Percentiles rank a stretch among this genome's conserved stretches.
phyloP scores from a whole-genome alignment of 2,329 filamentous ascomycete genomes.

The Plenodomus lindquistii region DNA sequence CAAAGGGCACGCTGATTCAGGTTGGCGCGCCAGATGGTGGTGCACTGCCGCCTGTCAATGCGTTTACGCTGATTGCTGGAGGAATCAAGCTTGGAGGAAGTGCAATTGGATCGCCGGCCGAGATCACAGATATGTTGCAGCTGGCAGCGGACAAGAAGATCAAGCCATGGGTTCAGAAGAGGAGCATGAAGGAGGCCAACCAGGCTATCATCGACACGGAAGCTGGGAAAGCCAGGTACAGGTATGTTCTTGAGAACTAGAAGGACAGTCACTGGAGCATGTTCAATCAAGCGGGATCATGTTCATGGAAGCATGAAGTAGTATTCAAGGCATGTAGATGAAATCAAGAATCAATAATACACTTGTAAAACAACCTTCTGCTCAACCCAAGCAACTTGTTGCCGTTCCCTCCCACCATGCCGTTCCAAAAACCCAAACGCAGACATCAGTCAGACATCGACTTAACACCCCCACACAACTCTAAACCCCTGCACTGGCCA shows the following conservation, averaged over 20 bases:
- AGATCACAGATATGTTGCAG: constrained; percentile 51
- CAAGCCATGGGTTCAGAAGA: constrained; percentile 65
- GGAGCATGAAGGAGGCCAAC: constrained; percentile 59
- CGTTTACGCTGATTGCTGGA: constrained; percentile 53
- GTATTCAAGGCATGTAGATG: not conserved
- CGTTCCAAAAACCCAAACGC: not conserved
- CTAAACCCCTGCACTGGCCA: constrained; percentile 33
- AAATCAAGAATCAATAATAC: not conserved
- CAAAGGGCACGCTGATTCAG: constrained; percentile 65
- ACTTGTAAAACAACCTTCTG: not conserved
- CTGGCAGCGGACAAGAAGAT: constrained; percentile 63
- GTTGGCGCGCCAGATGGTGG: constrained; percentile 55
- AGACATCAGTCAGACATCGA: not conserved
- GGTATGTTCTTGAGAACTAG: constrained; percentile 39
- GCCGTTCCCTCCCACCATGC: not conserved
- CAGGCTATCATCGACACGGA: constrained; percentile 61
- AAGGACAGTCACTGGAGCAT: not conserved
- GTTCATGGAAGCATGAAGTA: not conserved
- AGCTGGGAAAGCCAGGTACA: constrained; percentile 56
- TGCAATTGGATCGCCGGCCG: constrained; percentile 24
- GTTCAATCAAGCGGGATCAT: too few relatives aligned
- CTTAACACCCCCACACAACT: constrained; percentile 30
- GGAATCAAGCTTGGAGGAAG: constrained; percentile 31
- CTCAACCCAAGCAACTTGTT: too few relatives aligned
- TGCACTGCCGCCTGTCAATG: constrained; percentile 52